Conservation (phyloP, 2,329 filamentous ascomycete genomes). For the Lasiodiplodia hormozganensis region DNA sequence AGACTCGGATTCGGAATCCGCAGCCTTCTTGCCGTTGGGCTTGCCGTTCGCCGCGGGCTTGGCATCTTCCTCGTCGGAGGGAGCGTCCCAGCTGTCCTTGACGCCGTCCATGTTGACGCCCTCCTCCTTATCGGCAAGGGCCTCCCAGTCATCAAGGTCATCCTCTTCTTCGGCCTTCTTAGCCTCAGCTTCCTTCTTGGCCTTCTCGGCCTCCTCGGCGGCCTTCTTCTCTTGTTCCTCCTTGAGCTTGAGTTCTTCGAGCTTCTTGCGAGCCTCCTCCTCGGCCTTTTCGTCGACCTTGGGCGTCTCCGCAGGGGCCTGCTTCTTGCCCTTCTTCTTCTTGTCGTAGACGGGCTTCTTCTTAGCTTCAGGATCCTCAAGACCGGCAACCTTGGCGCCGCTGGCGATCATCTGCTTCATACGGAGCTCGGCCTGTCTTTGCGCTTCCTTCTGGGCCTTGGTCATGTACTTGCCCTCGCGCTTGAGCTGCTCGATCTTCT, state of each 20-base stretch:
- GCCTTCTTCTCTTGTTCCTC: conserved; percentile 75
- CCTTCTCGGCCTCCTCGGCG: conserved; percentile 77
- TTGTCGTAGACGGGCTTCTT: conserved; percentile 78
- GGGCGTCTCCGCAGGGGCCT: conserved; percentile 59
- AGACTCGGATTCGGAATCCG: conserved; percentile 58
- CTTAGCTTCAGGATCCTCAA: conserved; percentile 72
- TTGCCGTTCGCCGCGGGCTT: conserved; percentile 47
- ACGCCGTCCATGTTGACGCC: conserved; percentile 84
- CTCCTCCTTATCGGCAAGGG: conserved; percentile 74
- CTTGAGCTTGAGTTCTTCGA: conserved; percentile 59
- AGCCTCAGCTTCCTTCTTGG: conserved; percentile 71
- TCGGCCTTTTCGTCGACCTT: conserved; percentile 54
- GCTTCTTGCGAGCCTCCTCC: conserved; percentile 63
- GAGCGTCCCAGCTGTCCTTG: conserved; percentile 96
- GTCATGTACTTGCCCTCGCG: conserved; percentile 87
- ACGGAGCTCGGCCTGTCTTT: conserved; percentile 78
- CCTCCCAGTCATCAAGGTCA: conserved; percentile 84
- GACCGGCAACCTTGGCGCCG: conserved; percentile 65
- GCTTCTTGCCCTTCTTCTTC: conserved; percentile 73
- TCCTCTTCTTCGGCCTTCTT: conserved; percentile 66
- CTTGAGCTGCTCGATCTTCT: conserved; percentile 85
- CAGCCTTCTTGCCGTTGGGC: conserved; percentile 37
- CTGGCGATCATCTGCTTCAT: conserved; percentile 85
- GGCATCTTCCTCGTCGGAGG: conserved; percentile 70
- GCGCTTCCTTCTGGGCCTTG: conserved; percentile 84